Conservation (phyloP, 192 early-diverging fungal species). For the Podila verticillata region DNA sequence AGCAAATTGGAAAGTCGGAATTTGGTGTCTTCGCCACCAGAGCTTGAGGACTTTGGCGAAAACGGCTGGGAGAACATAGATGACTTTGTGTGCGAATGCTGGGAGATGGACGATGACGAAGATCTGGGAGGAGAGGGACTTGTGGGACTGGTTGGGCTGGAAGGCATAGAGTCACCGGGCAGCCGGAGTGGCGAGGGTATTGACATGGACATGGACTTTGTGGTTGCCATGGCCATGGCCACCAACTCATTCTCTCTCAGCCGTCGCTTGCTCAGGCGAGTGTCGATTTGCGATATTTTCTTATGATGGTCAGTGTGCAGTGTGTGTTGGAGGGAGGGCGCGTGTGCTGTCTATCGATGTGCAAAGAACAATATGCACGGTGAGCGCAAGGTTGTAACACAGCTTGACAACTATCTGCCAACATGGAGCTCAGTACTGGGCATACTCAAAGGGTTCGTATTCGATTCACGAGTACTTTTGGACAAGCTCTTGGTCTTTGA, state of each 20-base stretch:
- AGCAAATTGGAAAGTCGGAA: conserved; percentile 37
- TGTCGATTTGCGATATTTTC: too few relatives aligned
- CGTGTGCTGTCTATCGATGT: too few relatives aligned
- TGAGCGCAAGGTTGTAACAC: too few relatives aligned
- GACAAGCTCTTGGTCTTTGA: too few relatives aligned
- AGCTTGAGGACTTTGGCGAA: background rate
- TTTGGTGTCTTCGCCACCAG: background rate
- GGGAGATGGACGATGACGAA: background rate
- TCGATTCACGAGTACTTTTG: too few relatives aligned
- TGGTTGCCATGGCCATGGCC: conserved; percentile 28
- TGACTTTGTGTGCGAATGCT: background rate
- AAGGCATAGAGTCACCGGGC: background rate
- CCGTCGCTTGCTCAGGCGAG: background rate
- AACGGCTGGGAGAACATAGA: background rate
- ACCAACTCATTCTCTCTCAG: conserved; percentile 16
- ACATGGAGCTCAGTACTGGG: too few relatives aligned
- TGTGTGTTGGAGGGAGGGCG: too few relatives aligned
- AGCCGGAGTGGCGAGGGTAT: conserved; percentile 1
- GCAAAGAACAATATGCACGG: too few relatives aligned
- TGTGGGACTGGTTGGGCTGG: background rate
- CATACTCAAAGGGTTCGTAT: too few relatives aligned
- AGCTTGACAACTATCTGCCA: too few relatives aligned
- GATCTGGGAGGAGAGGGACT: background rate
- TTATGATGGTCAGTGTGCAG: too few relatives aligned
- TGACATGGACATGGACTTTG: conserved; percentile 10